A percentile compares a stretch with the other conserved stretches of the same genome.
Evolutionary conservation across 768 basidiomycete species (phyloP).

Genomic region (Serendipita sp.): DNA sequence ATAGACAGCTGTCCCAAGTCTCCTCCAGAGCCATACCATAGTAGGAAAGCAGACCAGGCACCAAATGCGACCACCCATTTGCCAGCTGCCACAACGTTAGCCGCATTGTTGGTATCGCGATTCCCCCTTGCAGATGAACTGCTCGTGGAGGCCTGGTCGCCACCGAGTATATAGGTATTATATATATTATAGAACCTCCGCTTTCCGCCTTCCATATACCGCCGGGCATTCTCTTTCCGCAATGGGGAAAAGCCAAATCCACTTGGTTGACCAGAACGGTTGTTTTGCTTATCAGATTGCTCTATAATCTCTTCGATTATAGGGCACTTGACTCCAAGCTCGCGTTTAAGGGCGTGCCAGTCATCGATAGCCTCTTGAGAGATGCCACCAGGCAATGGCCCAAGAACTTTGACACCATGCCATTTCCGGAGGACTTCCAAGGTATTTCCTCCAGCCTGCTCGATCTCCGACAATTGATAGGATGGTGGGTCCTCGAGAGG

Average conservation of each 20-base stretch:
- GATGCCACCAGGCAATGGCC: conserved; percentile 34
- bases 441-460: conserved; percentile 31
- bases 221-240: conserved; percentile 15
- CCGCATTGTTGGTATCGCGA: conserved; percentile 27
- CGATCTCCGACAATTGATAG: conserved; percentile 24
- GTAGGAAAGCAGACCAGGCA: conserved; percentile 24
- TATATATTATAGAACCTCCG: conserved; percentile 73
- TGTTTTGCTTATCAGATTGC: conserved; percentile 15
- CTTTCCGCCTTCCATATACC: conserved; percentile 13
- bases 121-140: conserved; percentile 20
- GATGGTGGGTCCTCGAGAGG: conserved; percentile 37
- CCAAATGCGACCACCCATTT: conserved; percentile 1
- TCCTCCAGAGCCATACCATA: conserved; percentile 29
- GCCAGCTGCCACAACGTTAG: not conserved
- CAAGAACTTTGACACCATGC: conserved; percentile 42
- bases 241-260: conserved; percentile 5
- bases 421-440: conserved; percentile 47
- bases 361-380: conserved; percentile 54
- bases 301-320: conserved; percentile 62
- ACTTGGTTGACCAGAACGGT: conserved; percentile 7
- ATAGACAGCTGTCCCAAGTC: conserved; percentile 37
- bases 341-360: conserved; percentile 65
- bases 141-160: conserved; percentile 21
- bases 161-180: conserved; percentile 49
- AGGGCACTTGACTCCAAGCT: conserved; percentile 59